A percentile compares a stretch with the other conserved stretches of the same genome.
phyloP scores from a whole-genome alignment of 768 basidiomycete species.

The Pluteus cervinus region DNA sequence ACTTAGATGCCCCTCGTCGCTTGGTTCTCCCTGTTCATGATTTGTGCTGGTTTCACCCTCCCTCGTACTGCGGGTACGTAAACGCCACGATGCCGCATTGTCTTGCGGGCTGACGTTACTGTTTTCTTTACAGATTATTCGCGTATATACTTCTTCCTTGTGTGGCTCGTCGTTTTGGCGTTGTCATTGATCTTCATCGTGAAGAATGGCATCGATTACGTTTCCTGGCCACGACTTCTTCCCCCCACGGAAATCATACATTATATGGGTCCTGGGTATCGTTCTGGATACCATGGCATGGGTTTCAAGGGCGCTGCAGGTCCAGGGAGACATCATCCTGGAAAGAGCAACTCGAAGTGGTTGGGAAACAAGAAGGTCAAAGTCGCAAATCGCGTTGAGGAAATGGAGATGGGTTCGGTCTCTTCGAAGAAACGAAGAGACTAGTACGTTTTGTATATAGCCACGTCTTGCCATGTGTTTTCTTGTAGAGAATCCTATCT shows the following conservation, averaged over 20 bases:
- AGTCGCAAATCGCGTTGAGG: conserved; percentile 27
- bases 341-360: conserved; percentile 18
- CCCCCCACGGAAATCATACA: conserved; percentile 80
- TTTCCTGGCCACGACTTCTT: conserved; percentile 87
- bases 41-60: conserved; percentile 78
- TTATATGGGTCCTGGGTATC: conserved; percentile 86
- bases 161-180: conserved; percentile 68
- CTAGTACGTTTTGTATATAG: conserved; percentile 23
- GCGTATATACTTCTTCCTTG: conserved; percentile 74
- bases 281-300: conserved; percentile 70
- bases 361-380: conserved; percentile 7
- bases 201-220: conserved; percentile 89
- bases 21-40: conserved; percentile 81
- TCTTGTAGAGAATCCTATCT: too few species aligned
- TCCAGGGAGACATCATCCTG: conserved; percentile 7
- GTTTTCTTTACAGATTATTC: conserved; percentile 61
- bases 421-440: conserved; percentile 70
- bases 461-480: too few species aligned
- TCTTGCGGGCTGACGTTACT: conserved; percentile 4
- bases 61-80: conserved; percentile 81
- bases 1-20: conserved; percentile 77
- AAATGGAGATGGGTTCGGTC: conserved; percentile 47
- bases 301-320: conserved; percentile 42
- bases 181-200: conserved; percentile 67
- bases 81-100: conserved; percentile 1